phyloP scores from a whole-genome alignment of 1,139 yeast genomes.

The Yamadazyma songkhlaensis region DNA sequence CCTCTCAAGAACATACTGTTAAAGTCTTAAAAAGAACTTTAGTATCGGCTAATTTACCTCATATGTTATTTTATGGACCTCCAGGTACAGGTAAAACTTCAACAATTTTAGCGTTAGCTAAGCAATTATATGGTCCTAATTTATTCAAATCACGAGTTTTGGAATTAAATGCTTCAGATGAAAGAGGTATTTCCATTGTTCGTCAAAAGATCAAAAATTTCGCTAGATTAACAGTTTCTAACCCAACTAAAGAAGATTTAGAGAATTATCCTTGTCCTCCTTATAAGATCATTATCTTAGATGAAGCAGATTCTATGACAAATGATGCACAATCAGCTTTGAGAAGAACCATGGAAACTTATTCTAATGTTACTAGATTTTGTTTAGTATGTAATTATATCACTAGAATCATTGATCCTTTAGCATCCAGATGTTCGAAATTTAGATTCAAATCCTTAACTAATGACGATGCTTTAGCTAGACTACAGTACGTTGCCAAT shows the following conservation, averaged over 20 bases:
- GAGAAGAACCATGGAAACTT: constrained; percentile 95
- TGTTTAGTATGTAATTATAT: constrained; percentile 94
- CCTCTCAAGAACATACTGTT: constrained; percentile 91
- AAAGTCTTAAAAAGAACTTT: constrained; percentile 79
- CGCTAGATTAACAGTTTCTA: constrained; percentile 84
- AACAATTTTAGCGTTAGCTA: constrained; percentile 83
- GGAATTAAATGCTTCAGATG: constrained; percentile 95
- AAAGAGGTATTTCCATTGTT: constrained; percentile 91
- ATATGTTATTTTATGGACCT: constrained; percentile 94
- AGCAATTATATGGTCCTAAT: constrained; percentile 72
- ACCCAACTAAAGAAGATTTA: constrained; percentile 66
- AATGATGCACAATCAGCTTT: constrained; percentile 94
- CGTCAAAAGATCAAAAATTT: constrained; percentile 90
- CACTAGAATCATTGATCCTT: constrained; percentile 92
- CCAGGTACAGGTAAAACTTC: constrained; percentile 98
- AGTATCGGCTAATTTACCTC: constrained; percentile 82
- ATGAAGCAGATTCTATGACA: constrained; percentile 99
- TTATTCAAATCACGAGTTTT: constrained; percentile 74
- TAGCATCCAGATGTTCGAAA: constrained; percentile 94
- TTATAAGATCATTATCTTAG: constrained; percentile 78
- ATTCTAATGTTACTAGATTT: constrained; percentile 86
- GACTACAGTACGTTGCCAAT: constrained; percentile 62
- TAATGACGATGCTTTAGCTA: constrained; percentile 60
- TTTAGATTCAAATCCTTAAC: constrained; percentile 84
- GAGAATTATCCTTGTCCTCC: constrained; percentile 91